Percentiles rank a stretch among this genome's conserved stretches.
Conservation (phyloP, 192 early-diverging fungal genomes). For the Podila horticola region DNA sequence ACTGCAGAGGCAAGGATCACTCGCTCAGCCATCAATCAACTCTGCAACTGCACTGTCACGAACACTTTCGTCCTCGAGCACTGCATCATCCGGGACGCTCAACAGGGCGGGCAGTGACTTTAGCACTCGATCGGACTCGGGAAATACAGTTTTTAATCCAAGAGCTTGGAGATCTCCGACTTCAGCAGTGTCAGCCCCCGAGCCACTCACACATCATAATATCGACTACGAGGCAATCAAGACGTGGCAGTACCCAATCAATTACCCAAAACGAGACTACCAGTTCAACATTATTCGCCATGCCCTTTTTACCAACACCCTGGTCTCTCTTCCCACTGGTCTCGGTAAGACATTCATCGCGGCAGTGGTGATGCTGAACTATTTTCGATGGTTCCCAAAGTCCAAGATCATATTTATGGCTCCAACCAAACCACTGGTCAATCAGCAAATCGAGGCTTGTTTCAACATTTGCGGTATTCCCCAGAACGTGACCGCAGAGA, state of each 20-base stretch:
- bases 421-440: slow-evolving; percentile 90
- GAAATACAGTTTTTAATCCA: slow-evolving; percentile 22
- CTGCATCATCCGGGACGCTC: neutral
- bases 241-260: slow-evolving; percentile 84
- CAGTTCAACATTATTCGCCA: slow-evolving; percentile 87
- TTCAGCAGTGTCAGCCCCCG: slow-evolving; percentile 3
- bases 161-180: slow-evolving; percentile 6
- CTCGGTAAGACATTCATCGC: slow-evolving; percentile 97
- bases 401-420: slow-evolving; percentile 90
- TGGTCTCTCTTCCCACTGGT: slow-evolving; percentile 87
- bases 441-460: slow-evolving; percentile 93
- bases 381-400: slow-evolving; percentile 91
- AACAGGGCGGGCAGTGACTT: neutral
- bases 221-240: slow-evolving; percentile 58
- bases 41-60: too few relatives aligned
- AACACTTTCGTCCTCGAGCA: too few relatives aligned
- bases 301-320: slow-evolving; percentile 83
- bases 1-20: neutral
- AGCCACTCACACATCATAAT: slow-evolving; percentile 54
- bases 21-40: neutral
- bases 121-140: slow-evolving; percentile 28
- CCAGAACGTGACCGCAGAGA: slow-evolving; percentile 62
- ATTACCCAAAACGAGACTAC: slow-evolving; percentile 80
- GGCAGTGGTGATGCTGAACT: slow-evolving; percentile 93
- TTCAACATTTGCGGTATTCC: slow-evolving; percentile 84